A percentile compares a stretch with the other conserved stretches of the same genome.
Evolutionary conservation across 768 basidiomycete species (phyloP).

Genomic region (Mycena venus): DNA sequence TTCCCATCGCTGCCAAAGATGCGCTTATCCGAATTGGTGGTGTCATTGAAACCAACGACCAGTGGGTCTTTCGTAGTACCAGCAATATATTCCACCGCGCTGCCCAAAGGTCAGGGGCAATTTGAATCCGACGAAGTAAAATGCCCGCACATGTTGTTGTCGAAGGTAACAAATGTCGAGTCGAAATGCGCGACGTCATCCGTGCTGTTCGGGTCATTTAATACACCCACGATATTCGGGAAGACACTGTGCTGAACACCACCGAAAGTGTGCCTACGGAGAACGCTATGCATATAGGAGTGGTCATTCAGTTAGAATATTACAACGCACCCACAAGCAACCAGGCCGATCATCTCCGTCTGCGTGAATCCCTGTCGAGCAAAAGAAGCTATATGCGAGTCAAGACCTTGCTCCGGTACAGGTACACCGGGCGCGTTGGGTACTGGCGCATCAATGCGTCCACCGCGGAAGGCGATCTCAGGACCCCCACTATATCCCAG

Average conservation of each 20-base stretch:
- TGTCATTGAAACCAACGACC: constrained; percentile 17
- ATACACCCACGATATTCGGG: background rate
- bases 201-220: background rate
- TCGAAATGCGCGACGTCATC: constrained; percentile 20
- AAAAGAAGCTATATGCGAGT: constrained; percentile 17
- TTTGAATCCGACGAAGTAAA: background rate
- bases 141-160: constrained; percentile 18
- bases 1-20: constrained; percentile 25
- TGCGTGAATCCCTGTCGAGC: constrained; percentile 20
- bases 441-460: constrained; percentile 1
- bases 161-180: constrained; percentile 5
- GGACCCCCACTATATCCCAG: constrained; percentile 4
- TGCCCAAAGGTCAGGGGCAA: background rate
- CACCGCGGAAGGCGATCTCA: constrained; percentile 13
- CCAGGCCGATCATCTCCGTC: constrained; percentile 26
- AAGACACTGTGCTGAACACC: constrained; percentile 17
- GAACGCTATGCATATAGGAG: background rate
- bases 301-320: background rate
- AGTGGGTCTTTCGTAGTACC: constrained; percentile 18
- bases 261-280: constrained; percentile 9
- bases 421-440: constrained; percentile 13
- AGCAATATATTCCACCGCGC: constrained; percentile 18
- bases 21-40: constrained; percentile 27
- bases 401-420: background rate
- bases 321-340: constrained; percentile 23